phyloP scores from a whole-genome alignment of 2,329 filamentous ascomycete genomes.

The Ophiostoma novo-ulmi region DNA sequence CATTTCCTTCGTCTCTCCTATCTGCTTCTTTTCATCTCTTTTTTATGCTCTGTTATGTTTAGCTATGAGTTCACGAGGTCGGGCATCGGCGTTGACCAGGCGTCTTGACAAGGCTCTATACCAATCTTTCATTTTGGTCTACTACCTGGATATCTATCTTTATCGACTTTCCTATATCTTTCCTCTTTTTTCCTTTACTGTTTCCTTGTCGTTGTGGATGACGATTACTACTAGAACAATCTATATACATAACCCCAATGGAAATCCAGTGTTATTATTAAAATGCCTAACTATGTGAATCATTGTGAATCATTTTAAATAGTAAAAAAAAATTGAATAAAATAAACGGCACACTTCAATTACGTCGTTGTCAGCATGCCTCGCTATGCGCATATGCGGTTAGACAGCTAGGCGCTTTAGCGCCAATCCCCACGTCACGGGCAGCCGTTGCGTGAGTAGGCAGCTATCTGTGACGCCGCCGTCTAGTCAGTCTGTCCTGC shows the following conservation, averaged over 20 bases:
- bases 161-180: background rate
- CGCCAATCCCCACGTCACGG: slow-evolving; percentile 13
- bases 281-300: too few species aligned
- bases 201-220: background rate
- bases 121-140: background rate
- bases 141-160: background rate
- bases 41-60: slow-evolving; percentile 3
- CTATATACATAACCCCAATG: background rate
- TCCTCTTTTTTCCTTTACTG: background rate
- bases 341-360: too few species aligned
- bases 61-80: background rate
- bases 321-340: background rate
- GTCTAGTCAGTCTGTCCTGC: slow-evolving; percentile 1
- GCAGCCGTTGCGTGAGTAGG: slow-evolving; percentile 12
- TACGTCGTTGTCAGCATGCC: background rate
- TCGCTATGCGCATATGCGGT: slow-evolving; percentile 11
- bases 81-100: background rate
- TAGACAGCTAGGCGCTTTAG: slow-evolving; percentile 16
- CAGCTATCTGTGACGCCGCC: slow-evolving; percentile 21
- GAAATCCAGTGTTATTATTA: background rate
- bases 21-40: background rate
- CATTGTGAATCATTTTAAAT: background rate
- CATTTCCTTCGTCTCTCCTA: background rate
- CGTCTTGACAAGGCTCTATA: background rate
- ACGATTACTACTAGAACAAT: background rate